Evolutionary conservation across 1,284 basidiomycete genomes (phyloP).

Genomic region (Golubevia sp.): DNA sequence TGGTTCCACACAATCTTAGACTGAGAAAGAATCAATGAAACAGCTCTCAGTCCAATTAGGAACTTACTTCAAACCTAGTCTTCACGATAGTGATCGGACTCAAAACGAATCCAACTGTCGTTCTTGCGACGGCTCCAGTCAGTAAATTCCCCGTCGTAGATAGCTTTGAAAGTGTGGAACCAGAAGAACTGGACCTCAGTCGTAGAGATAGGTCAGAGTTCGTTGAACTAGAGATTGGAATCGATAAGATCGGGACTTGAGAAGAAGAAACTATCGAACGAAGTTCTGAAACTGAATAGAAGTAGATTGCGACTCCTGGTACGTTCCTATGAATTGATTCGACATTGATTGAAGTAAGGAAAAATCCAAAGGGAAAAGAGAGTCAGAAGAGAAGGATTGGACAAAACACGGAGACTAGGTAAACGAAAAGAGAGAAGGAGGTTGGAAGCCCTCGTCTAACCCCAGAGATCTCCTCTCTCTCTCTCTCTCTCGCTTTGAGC

Average conservation of each 20-base stretch:
- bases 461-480: no score
- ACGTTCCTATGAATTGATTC: slow-evolving; percentile 35
- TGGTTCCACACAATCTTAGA: no score
- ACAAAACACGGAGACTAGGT: not conserved
- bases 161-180: slow-evolving; percentile 63
- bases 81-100: slow-evolving; percentile 95
- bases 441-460: no score
- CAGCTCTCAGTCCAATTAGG: not conserved
- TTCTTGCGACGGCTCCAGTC: slow-evolving; percentile 83
- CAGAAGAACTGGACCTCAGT: not conserved
- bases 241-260: slow-evolving; percentile 40
- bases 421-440: slow-evolving; percentile 3
- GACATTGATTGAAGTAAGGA: not conserved
- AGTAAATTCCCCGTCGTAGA: slow-evolving; percentile 81
- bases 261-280: slow-evolving; percentile 28
- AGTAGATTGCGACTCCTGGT: slow-evolving; percentile 58
- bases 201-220: not conserved
- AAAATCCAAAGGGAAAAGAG: not conserved
- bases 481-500: no score
- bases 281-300: slow-evolving; percentile 52
- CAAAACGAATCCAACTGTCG: slow-evolving; percentile 81
- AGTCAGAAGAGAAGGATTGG: not conserved
- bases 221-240: not conserved
- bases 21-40: not conserved
- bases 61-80: slow-evolving; percentile 84